These are phyloP conservation scores for Cyclanthera cordifolia DNA, from an alignment of 306 rosid species.

Conservation along the genomic window DNA sequence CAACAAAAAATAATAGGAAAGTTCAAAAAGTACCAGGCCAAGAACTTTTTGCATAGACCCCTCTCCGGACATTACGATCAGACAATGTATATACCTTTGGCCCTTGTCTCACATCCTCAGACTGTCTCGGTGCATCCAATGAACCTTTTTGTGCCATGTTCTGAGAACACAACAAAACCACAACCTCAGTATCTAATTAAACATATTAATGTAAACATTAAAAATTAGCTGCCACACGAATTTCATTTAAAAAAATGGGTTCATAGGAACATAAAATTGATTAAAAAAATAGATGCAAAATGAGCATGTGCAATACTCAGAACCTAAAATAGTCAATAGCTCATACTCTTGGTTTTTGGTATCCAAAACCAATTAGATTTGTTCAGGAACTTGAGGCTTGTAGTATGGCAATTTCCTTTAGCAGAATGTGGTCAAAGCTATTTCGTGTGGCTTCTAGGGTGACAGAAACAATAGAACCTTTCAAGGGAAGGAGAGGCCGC, in stretches of 20 bases:
- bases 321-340: neutral
- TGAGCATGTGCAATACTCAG: neutral
- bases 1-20: slow-evolving; percentile 7
- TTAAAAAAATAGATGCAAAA: neutral
- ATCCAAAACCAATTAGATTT: neutral
- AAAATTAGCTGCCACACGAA: neutral
- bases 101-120: slow-evolving; percentile 50
- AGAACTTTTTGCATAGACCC: slow-evolving; percentile 45
- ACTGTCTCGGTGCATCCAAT: slow-evolving; percentile 33
- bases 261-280: neutral
- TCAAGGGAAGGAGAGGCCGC: too few species aligned
- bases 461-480: too few species aligned
- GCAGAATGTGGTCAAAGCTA: too few species aligned
- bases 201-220: neutral
- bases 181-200: neutral
- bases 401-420: neutral
- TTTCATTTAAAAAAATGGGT: too few species aligned
- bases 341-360: neutral
- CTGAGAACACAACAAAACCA: slow-evolving; percentile 36
- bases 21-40: slow-evolving; percentile 37
- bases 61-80: slow-evolving; percentile 52
- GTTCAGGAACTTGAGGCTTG: neutral
- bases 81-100: slow-evolving; percentile 31
- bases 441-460: too few species aligned
- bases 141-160: slow-evolving; percentile 35